phyloP scores from a whole-genome alignment of 2,329 filamentous ascomycete species.

The Claviceps pusilla region DNA sequence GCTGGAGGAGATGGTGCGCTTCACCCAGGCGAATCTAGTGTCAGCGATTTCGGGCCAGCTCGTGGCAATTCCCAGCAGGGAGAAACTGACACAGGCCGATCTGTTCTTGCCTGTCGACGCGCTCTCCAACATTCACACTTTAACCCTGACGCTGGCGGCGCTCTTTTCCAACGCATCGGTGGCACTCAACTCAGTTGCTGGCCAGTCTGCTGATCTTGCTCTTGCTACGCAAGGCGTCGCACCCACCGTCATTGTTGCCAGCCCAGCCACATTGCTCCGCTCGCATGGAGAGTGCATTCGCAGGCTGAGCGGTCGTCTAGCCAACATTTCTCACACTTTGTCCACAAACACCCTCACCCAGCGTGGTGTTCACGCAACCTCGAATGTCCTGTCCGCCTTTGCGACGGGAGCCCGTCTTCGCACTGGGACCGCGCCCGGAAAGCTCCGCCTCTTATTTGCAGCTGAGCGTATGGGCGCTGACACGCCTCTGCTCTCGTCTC shows the following conservation, averaged over 20 bases:
- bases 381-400: conserved; percentile 35
- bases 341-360: conserved; percentile 54
- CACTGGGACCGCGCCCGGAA: conserved; percentile 49
- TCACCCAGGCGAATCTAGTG: conserved; percentile 72
- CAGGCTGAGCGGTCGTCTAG: conserved; percentile 45
- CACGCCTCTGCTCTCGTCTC: conserved; percentile 49
- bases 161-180: conserved; percentile 75
- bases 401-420: conserved; percentile 41
- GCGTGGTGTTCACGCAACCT: conserved; percentile 54
- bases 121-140: conserved; percentile 62
- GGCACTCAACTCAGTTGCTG: conserved; percentile 77
- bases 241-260: conserved; percentile 70
- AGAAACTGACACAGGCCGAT: conserved; percentile 60
- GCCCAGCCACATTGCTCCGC: conserved; percentile 55
- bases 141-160: conserved; percentile 66
- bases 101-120: conserved; percentile 75
- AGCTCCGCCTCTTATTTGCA: conserved; percentile 67
- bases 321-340: conserved; percentile 54
- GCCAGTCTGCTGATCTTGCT: conserved; percentile 53
- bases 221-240: conserved; percentile 59
- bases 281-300: conserved; percentile 48
- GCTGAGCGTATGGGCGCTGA: conserved; percentile 55
- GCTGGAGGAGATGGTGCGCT: conserved; percentile 59
- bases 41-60: conserved; percentile 69
- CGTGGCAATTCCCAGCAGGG: conserved; percentile 56